These are phyloP conservation scores for Dendrothele bispora DNA, from an alignment of 768 basidiomycete genomes.

Conservation along the genomic window DNA sequence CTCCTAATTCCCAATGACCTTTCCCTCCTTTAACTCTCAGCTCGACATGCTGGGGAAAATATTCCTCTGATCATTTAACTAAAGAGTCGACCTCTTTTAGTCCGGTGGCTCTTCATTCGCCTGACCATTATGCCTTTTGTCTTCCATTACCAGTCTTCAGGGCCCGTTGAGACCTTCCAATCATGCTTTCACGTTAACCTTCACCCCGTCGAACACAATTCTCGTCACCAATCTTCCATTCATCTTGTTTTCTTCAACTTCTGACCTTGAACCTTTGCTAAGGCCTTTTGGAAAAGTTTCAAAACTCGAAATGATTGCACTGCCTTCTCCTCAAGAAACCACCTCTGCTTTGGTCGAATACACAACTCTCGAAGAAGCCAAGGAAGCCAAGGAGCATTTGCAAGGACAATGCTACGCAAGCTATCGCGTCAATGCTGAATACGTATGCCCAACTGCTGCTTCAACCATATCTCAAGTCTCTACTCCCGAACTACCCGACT, in stretches of 20 bases:
- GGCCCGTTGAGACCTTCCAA: too few relatives aligned
- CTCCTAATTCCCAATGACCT: too few relatives aligned
- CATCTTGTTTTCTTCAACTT: conserved; percentile 62
- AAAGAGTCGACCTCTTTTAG: too few relatives aligned
- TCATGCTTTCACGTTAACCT: conserved; percentile 32
- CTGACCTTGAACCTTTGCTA: conserved; percentile 72
- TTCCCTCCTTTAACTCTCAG: too few relatives aligned
- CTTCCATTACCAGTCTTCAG: too few relatives aligned
- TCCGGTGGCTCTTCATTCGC: too few relatives aligned
- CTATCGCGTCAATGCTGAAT: conserved; percentile 36
- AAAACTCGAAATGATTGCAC: conserved; percentile 52
- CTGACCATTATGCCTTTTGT: too few relatives aligned
- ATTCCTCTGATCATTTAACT: too few relatives aligned
- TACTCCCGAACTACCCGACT: neutral
- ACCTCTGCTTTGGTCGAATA: conserved; percentile 69
- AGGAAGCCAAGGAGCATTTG: conserved; percentile 64
- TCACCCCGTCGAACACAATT: conserved; percentile 48
- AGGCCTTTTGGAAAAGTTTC: conserved; percentile 71
- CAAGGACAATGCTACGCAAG: conserved; percentile 63
- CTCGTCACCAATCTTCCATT: conserved; percentile 67
- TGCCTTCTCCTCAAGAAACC: conserved; percentile 37
- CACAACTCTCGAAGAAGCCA: conserved; percentile 48
- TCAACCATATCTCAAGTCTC: neutral
- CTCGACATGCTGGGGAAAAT: too few relatives aligned
- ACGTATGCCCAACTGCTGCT: conserved; percentile 4